Conservation (phyloP, 352 stramenopile species). For the Elongisporangium anandrum region DNA sequence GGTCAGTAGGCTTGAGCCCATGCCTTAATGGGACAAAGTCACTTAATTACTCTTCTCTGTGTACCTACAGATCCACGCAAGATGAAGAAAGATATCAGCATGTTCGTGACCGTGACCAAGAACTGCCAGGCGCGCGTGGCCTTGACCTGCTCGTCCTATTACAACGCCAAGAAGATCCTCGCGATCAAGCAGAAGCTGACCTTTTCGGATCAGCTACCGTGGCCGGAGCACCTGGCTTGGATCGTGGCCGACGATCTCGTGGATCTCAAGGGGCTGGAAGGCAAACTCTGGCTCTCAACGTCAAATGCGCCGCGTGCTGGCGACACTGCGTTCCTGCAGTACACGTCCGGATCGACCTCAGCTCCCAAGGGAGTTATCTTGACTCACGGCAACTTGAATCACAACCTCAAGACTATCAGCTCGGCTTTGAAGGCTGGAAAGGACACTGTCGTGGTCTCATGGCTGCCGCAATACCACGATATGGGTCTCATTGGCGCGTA, state of each 20-base stretch:
- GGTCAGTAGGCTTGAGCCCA: conserved; percentile 18
- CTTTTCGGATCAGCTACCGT: conserved; percentile 51
- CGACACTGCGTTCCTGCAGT: conserved; percentile 98
- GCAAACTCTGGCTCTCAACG: conserved; percentile 33
- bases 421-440: conserved; percentile 84
- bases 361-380: conserved; percentile 98
- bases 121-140: conserved; percentile 90
- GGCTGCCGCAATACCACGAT: conserved; percentile 99
- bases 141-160: conserved; percentile 93
- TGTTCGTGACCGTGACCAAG: conserved; percentile 93
- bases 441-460: conserved; percentile 95
- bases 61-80: conserved; percentile 83
- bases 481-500: conserved; percentile 99
- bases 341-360: conserved; percentile 98
- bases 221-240: conserved; percentile 89
- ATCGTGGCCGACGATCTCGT: conserved; percentile 79
- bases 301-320: conserved; percentile 32
- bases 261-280: conserved; percentile 34
- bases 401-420: conserved; percentile 97
- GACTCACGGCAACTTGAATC: conserved; percentile 94
- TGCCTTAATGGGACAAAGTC: background rate
- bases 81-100: conserved; percentile 93
- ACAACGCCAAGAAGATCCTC: conserved; percentile 92
- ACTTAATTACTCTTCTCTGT: background rate
- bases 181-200: conserved; percentile 82